These are phyloP conservation scores for Lojkania enalia DNA, from an alignment of 2,329 filamentous ascomycete genomes.

Conservation along the genomic window DNA sequence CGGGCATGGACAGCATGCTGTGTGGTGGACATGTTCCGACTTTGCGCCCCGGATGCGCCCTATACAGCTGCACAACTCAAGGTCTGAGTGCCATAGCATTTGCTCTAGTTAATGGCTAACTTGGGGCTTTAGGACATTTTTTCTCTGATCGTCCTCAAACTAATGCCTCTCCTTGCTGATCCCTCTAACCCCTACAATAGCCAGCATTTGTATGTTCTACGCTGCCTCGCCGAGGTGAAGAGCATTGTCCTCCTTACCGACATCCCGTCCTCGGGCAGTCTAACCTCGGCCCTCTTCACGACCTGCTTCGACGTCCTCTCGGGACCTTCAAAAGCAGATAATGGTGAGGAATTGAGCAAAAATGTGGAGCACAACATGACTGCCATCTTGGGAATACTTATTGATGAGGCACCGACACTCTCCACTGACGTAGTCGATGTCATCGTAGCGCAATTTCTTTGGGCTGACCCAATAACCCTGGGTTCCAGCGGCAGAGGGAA, in stretches of 20 bases:
- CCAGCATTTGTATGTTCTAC: conserved; percentile 89
- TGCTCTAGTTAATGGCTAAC: conserved; percentile 14
- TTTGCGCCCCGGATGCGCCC: conserved; percentile 93
- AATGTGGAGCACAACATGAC: conserved; percentile 94
- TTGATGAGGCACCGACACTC: conserved; percentile 81
- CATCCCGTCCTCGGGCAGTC: conserved; percentile 76
- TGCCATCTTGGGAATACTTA: conserved; percentile 77
- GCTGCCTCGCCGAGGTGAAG: conserved; percentile 88
- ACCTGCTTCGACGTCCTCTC: conserved; percentile 92
- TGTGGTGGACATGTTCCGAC: conserved; percentile 86
- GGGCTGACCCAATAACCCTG: conserved; percentile 71
- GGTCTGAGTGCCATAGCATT: conserved; percentile 54
- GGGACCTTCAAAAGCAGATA: conserved; percentile 70
- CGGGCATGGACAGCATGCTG: conserved; percentile 87
- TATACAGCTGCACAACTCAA: conserved; percentile 90
- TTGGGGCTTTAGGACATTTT: conserved; percentile 77
- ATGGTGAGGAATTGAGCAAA: conserved; percentile 83
- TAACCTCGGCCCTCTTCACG: conserved; percentile 76
- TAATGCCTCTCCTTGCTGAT: conserved; percentile 83
- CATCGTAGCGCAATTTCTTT: conserved; percentile 92
- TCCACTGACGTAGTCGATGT: conserved; percentile 84
- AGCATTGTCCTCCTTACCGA: conserved; percentile 91
- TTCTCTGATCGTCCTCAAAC: conserved; percentile 78
- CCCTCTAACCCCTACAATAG: conserved; percentile 87
- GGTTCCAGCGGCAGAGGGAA: conserved; percentile 55